Evolutionary conservation across 768 basidiomycete species (phyloP).

Genomic region (Leccinum aurantiacum): DNA sequence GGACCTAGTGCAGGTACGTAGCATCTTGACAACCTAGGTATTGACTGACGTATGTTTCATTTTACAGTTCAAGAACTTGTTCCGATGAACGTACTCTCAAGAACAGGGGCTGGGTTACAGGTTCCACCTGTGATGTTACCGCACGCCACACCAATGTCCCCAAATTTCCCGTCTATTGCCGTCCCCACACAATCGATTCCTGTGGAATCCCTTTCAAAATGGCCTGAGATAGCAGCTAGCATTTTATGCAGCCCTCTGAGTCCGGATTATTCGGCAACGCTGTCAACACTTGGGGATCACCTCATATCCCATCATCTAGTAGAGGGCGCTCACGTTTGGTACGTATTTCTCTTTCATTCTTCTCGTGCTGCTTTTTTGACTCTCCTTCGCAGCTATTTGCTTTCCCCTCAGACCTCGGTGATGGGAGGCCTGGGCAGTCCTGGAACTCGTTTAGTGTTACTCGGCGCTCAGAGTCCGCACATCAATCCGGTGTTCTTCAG

Average conservation of each 20-base stretch:
- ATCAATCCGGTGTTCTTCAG: constrained; percentile 50
- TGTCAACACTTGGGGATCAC: constrained; percentile 84
- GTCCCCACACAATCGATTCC: constrained; percentile 49
- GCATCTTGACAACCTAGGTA: background rate
- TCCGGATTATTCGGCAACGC: constrained; percentile 66
- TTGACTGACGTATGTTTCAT: constrained; percentile 4
- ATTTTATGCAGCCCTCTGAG: constrained; percentile 70
- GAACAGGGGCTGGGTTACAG: constrained; percentile 39
- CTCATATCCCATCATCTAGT: constrained; percentile 68
- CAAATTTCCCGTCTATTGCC: constrained; percentile 54
- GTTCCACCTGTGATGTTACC: constrained; percentile 34
- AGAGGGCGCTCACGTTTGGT: constrained; percentile 94
- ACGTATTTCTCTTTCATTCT: constrained; percentile 12
- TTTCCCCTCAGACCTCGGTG: constrained; percentile 78
- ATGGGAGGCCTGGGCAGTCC: constrained; percentile 71
- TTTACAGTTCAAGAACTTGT: constrained; percentile 72
- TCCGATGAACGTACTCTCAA: constrained; percentile 54
- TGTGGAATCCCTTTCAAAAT: constrained; percentile 62
- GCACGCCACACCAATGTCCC: constrained; percentile 58
- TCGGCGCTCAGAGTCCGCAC: constrained; percentile 68
- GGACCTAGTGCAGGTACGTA: constrained; percentile 68
- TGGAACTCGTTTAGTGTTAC: constrained; percentile 64
- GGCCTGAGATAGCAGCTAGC: constrained; percentile 86
- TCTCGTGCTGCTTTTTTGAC: constrained; percentile 5
- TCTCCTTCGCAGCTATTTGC: constrained; percentile 61